A percentile compares a stretch with the other conserved stretches of the same genome.
phyloP scores from a whole-genome alignment of 805 yeast species.

The Wickerhamiella australiensis region DNA sequence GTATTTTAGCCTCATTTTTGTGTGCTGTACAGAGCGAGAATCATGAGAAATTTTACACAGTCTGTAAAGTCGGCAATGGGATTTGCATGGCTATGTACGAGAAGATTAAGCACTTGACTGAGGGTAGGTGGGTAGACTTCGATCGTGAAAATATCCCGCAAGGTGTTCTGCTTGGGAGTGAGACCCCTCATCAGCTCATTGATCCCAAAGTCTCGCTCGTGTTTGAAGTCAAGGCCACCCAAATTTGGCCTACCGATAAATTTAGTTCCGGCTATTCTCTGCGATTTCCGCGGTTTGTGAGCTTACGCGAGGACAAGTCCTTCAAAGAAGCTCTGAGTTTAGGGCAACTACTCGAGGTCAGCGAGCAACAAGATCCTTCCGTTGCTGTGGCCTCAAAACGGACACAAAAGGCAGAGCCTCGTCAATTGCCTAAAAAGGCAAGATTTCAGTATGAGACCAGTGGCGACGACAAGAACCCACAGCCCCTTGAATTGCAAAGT shows the following conservation, averaged over 20 bases:
- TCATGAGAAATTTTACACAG: slow-evolving; percentile 41
- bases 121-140: slow-evolving; percentile 47
- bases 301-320: slow-evolving; percentile 57
- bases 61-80: slow-evolving; percentile 79
- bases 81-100: slow-evolving; percentile 52
- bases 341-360: slow-evolving; percentile 35
- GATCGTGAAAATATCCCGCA: slow-evolving; percentile 31
- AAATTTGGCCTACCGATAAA: slow-evolving; percentile 41
- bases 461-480: slow-evolving; percentile 2
- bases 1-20: slow-evolving; percentile 40
- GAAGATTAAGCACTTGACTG: slow-evolving; percentile 43
- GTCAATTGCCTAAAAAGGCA: slow-evolving; percentile 22
- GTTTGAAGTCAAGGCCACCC: slow-evolving; percentile 70
- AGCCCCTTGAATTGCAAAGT: slow-evolving; percentile 10
- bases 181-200: slow-evolving; percentile 64
- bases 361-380: slow-evolving; percentile 25
- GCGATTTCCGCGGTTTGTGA: slow-evolving; percentile 60
- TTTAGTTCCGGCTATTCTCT: slow-evolving; percentile 61
- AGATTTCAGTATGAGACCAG: slow-evolving; percentile 8
- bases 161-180: slow-evolving; percentile 23
- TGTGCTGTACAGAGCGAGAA: slow-evolving; percentile 50
- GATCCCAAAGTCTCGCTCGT: slow-evolving; percentile 67
- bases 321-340: slow-evolving; percentile 44
- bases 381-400: slow-evolving; percentile 8
- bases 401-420: slow-evolving; percentile 16